These are phyloP conservation scores for Sporodiniella umbellata DNA, from an alignment of 371 early-diverging fungal genomes.

Conservation along the genomic window DNA sequence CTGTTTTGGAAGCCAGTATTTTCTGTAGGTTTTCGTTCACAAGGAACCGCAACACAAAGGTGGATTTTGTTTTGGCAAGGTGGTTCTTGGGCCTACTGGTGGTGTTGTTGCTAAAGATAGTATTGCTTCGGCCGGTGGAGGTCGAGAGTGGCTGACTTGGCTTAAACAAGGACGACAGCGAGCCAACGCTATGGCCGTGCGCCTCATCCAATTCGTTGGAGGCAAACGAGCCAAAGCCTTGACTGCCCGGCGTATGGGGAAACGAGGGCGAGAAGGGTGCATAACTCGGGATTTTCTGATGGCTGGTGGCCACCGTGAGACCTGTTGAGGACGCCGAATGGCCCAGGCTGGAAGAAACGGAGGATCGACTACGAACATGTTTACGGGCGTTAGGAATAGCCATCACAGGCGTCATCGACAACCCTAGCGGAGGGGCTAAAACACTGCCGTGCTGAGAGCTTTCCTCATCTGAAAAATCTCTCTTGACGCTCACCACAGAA, in stretches of 20 bases:
- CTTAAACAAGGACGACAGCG: conserved; percentile 30
- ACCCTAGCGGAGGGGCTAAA: conserved; percentile 4
- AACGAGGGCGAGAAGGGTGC: conserved; percentile 13
- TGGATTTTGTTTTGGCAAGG: conserved; percentile 61
- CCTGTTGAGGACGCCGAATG: conserved; percentile 9
- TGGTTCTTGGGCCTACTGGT: conserved; percentile 59
- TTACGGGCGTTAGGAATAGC: conserved; percentile 33
- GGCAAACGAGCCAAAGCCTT: conserved; percentile 10
- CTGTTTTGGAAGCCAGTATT: conserved; percentile 58
- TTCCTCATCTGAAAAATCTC: conserved; percentile 55
- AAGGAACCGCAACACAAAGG: conserved; percentile 77
- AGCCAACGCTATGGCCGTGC: conserved; percentile 20
- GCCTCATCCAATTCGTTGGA: conserved; percentile 6
- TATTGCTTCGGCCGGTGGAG: conserved; percentile 8
- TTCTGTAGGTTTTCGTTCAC: conserved; percentile 77
- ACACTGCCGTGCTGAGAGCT: conserved; percentile 1
- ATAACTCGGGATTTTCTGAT: conserved; percentile 14
- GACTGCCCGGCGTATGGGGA: not conserved
- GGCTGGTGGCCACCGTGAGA: conserved; percentile 12
- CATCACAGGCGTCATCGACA: conserved; percentile 12
- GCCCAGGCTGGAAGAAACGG: conserved; percentile 17
- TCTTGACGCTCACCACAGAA: conserved; percentile 22
- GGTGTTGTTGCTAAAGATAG: conserved; percentile 2
- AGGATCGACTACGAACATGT: conserved; percentile 5
- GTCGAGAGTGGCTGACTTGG: conserved; percentile 19